Percentiles rank a stretch among this genome's conserved stretches.
These are phyloP conservation scores for Paramecium pentaurelia DNA, from an alignment of 73 alveolate genomes.

Conservation along the genomic window DNA sequence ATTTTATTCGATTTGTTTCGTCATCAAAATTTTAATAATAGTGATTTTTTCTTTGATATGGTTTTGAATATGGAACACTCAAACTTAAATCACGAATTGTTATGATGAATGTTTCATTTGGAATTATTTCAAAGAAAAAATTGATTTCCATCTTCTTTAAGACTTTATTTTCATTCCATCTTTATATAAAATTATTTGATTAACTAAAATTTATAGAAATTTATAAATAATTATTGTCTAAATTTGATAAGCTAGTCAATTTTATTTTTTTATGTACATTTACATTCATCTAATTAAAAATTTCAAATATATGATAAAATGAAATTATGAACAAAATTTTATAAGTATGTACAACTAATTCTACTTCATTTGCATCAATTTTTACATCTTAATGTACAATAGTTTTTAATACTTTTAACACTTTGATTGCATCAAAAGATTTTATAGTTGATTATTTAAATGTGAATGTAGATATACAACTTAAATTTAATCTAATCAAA, in stretches of 20 bases:
- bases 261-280: background rate
- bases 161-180: background rate
- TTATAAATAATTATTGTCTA: background rate
- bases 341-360: background rate
- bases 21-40: background rate
- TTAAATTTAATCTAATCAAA: background rate
- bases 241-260: background rate
- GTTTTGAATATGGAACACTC: background rate
- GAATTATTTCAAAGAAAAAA: background rate
- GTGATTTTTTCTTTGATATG: background rate
- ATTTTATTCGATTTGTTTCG: background rate
- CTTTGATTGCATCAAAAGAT: background rate
- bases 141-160: background rate
- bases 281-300: background rate
- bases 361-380: background rate
- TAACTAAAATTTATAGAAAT: background rate
- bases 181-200: background rate
- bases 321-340: background rate
- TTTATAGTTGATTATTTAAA: background rate
- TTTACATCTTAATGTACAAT: background rate
- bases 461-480: background rate
- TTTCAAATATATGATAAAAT: background rate
- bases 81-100: background rate
- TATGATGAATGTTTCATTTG: background rate
- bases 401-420: background rate